Conservation (phyloP, 2,329 filamentous ascomycete genomes). For the Stagonosporopsis chrysanthemi region DNA sequence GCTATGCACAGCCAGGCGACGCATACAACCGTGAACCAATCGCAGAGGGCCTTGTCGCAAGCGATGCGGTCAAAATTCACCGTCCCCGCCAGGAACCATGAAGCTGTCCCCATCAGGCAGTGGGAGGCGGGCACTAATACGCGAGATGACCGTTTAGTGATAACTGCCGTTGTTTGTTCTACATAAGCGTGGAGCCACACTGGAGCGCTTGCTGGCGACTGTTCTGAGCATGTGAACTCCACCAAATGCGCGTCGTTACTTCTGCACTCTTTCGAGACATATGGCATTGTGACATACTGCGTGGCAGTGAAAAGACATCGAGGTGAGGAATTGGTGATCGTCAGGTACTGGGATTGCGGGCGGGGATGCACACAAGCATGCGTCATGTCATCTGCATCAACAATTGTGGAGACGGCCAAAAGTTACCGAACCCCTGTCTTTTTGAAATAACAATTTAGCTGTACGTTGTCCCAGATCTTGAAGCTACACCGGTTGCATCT, state of each 20-base stretch:
- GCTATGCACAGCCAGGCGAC: constrained; percentile 15
- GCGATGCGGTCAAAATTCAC: constrained; percentile 30
- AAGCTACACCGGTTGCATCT: neutral
- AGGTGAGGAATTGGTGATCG: neutral
- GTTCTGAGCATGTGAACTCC: neutral
- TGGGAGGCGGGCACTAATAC: neutral
- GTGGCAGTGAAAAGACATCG: neutral
- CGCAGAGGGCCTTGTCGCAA: neutral
- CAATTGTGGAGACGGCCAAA: constrained; percentile 15
- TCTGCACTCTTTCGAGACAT: neutral
- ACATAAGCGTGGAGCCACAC: neutral
- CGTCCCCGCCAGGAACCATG: constrained; percentile 13
- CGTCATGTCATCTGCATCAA: constrained; percentile 1
- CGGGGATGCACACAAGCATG: neutral
- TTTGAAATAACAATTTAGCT: neutral
- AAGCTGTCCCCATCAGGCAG: neutral
- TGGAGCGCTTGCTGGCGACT: too few species aligned
- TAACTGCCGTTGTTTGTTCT: neutral
- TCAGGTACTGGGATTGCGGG: neutral
- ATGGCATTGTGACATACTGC: neutral
- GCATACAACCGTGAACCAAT: constrained; percentile 15
- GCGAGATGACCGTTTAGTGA: neutral
- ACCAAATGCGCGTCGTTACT: neutral
- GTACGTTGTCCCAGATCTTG: neutral
- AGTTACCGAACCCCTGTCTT: constrained; percentile 5